Evolutionary conservation across 106 monocot genomes (phyloP), one percentile per base, ranked within the genome.

Genomic region (Alisma plantagoaquatica): DNA sequence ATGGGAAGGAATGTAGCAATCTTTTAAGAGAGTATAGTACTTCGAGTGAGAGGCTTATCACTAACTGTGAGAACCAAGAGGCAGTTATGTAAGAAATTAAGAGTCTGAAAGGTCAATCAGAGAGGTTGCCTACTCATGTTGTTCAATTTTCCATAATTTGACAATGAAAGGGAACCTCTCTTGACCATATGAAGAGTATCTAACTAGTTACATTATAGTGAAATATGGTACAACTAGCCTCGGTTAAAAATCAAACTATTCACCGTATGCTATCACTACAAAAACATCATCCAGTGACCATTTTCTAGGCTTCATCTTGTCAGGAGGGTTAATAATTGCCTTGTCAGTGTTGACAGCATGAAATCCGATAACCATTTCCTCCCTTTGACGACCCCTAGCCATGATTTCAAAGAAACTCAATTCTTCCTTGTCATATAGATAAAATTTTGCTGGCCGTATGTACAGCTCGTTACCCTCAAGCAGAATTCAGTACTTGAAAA

Each of bases 211-310:
- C 35, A 38, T 7, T 14, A 38, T 38, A 7, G 35, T 38, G 35
- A 38, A 38, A 14, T 14, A 38, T 38, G 35, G 6, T 38, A 7
- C 35, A n/a, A n/a, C n/a, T n/a, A n/a, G n/a, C n/a, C n/a, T n/a
- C n/a, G n/a, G n/a, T n/a, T n/a, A n/a, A n/a, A n/a, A n/a, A n/a
- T n/a, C n/a, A n/a, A n/a, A n/a, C n/a, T n/a, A 38, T 38, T 87
- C 70, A 8, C 44, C 82, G 10, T 65, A 64, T 14, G 69, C 78
- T 30, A 88, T 82, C 2, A 82, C 82, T 48, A 88, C 81, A 65
- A 88, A 88, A 2, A 88, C 82, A 53, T 88, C 87, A 43, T 77
- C 82, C 9, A 69, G 61, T 10, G 82, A 88, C 87, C 87, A 88
- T 55, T 70, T 82, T 46, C 78, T 78, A 46, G 25, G 16, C 62